Evolutionary conservation across 2,329 filamentous ascomycete species (phyloP).

Genomic region (Ophiostoma australiae): DNA sequence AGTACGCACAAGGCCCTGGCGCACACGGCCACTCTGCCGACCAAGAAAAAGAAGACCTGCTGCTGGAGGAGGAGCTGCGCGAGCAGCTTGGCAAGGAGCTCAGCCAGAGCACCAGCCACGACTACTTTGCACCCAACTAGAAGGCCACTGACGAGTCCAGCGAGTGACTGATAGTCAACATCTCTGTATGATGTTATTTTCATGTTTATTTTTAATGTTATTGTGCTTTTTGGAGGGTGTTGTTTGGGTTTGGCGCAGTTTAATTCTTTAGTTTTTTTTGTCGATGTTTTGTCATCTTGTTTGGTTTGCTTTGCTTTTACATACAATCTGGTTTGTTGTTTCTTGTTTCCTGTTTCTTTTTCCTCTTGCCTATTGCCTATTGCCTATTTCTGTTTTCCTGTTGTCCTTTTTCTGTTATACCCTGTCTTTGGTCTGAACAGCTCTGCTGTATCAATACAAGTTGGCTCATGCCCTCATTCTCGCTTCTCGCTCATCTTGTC

Average conservation of each 20-base stretch:
- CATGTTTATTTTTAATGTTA: too few species aligned
- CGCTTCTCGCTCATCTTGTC: not conserved
- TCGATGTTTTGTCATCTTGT: not conserved
- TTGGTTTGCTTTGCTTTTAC: not conserved
- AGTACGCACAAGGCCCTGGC: not conserved
- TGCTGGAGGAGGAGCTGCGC: constrained; percentile 21
- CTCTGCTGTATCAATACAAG: not conserved
- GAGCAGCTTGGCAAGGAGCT: constrained; percentile 22
- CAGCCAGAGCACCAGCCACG: constrained; percentile 17
- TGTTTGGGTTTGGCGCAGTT: too few species aligned
- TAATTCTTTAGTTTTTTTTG: too few species aligned
- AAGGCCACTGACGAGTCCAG: not conserved
- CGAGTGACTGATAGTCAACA: too few species aligned
- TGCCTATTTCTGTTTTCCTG: not conserved
- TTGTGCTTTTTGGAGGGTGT: too few species aligned
- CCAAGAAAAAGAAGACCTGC: constrained; percentile 20
- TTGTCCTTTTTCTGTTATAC: not conserved
- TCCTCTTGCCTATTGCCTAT: not conserved
- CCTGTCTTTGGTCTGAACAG: constrained; percentile 10
- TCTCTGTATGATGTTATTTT: too few species aligned
- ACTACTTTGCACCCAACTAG: constrained; percentile 11
- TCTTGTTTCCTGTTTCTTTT: not conserved
- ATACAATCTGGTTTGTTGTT: not conserved
- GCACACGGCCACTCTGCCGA: not conserved
- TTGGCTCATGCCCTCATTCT: constrained; percentile 12